Evolutionary conservation across 1,284 basidiomycete genomes (phyloP), one percentile per base, ranked within the genome.

Genomic region (Ustilago curta): DNA sequence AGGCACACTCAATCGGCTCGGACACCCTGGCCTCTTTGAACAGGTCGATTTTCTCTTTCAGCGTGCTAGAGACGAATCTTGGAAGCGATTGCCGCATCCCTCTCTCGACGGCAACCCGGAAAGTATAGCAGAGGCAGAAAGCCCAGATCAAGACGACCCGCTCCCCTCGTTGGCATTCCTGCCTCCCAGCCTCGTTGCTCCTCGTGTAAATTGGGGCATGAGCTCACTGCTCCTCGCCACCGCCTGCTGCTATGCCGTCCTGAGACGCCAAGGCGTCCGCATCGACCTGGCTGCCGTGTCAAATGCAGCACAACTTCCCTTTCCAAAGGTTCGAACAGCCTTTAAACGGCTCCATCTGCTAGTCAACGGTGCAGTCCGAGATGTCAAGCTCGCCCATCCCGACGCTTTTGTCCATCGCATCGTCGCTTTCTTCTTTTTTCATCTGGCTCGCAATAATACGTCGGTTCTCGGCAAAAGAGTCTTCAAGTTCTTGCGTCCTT

Each of bases 221-320:
- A 32, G 42, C 12, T 63, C 72, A 7, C 39, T 62, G 19, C 27
- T 42, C 4, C 51, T 75, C 2, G 72, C 72, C n/a, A 52, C 67
- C 2, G 72, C 72, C 19, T 75, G 72, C 52, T 75, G 72, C 53
- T 75, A 66, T 27, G 67, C 53, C 25, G 64, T 75, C 14, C 23
- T 75, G 18, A 53, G 72, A 9, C 59, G 67, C 3, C 44, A 67
- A 50, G 56, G 72, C n/a, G 40, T 54, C 11, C 57, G 45, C 1
- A 49, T 67, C 40, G 67, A 75, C 47, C 49, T 75, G 6, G 42
- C 47, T 9, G 52, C 49, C 25, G 72, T 75, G 1, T 51, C 72
- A 1, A 18, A 45, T 12, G 67, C 67, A 0, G 72, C 72, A 3
- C 45, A 67, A 4, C 49, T 67, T 14, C 59, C 56, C 3, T 39